Evolutionary conservation across 1,139 yeast species (phyloP), one percentile per base, ranked within the genome.

Genomic region (Protomyces gravidus): DNA sequence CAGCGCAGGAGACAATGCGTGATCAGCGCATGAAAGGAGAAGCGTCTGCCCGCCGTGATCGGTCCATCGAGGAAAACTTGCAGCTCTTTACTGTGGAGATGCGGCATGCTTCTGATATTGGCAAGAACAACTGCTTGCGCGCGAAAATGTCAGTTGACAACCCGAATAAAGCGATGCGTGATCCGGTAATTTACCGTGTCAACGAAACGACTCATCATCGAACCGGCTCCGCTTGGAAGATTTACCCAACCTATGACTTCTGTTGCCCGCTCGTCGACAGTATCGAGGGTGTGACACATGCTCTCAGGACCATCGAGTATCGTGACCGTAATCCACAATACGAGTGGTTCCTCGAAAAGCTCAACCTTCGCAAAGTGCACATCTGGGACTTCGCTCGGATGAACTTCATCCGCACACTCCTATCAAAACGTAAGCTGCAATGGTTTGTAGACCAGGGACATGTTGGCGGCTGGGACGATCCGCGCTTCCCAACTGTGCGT

Each of bases 321-420:
- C 85, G 97, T 76, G 97, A 92, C 78, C 86, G 97, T 77, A 90
- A 92, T 73, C 89, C 95, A 52, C 97, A 92, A 77, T 92, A 92
- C 75, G 95, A 87, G 63, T 92, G 98, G 98, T 84, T 92, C 81
- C 80, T 89, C 67, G 76, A 85, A 61, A 84, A 92, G 48, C 78
- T 92, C 72, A 75, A 80, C 59, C 80, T 92, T 71, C 86, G 97
- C 76, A 86, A 86, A 71, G 97, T 92, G 57, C 89, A 89, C 74
- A 82, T 92, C 68, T 92, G 97, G 96, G 98, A 92, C 78, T 92
- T 92, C 70, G 94, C 95, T 65, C 84, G 97, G 76, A 90, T 92
- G 70, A 92, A 90, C 80, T 90, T 92, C 70, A 89, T 90, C 63
- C 85, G 97, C 78, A 92, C 98, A 28, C 78, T 92, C 71, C 78